Conservation (phyloP, 192 early-diverging fungal genomes). For the Coemansia sp. region DNA sequence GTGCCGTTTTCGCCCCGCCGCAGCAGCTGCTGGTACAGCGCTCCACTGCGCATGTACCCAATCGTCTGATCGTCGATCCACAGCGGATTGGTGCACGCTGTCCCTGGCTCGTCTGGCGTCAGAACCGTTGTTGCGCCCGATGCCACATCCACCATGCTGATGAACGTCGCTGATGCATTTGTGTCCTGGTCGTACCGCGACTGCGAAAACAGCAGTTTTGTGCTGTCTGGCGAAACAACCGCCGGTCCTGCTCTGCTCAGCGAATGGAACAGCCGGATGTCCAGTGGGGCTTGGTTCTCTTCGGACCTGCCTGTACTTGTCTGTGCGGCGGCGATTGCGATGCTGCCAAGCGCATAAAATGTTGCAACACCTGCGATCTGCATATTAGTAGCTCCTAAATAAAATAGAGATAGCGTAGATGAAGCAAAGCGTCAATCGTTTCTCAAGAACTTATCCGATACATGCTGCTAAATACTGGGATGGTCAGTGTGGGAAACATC, state of each 20-base stretch:
- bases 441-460: no score
- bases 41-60: conserved; percentile 27
- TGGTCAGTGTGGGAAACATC: no score
- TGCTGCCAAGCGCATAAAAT: not conserved
- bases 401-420: no score
- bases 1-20: conserved; percentile 7
- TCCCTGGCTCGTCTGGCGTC: conserved; percentile 13
- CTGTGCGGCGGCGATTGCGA: not conserved
- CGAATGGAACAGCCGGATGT: conserved; percentile 26
- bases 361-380: not conserved
- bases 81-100: conserved; percentile 19
- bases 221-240: conserved; percentile 31
- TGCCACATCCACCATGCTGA: conserved; percentile 22
- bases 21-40: conserved; percentile 11
- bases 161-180: conserved; percentile 20
- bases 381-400: not conserved
- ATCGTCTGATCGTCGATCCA: conserved; percentile 31
- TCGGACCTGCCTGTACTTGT: not conserved
- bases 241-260: conserved; percentile 20
- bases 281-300: conserved; percentile 25
- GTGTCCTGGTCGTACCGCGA: conserved; percentile 27
- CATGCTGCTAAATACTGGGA: no score
- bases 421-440: no score
- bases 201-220: conserved; percentile 20
- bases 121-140: conserved; percentile 8